Percentiles rank a stretch among this genome's conserved stretches.
Conservation (phyloP, 176 grass and related monocot species). For the Cymbopogon citratus region DNA sequence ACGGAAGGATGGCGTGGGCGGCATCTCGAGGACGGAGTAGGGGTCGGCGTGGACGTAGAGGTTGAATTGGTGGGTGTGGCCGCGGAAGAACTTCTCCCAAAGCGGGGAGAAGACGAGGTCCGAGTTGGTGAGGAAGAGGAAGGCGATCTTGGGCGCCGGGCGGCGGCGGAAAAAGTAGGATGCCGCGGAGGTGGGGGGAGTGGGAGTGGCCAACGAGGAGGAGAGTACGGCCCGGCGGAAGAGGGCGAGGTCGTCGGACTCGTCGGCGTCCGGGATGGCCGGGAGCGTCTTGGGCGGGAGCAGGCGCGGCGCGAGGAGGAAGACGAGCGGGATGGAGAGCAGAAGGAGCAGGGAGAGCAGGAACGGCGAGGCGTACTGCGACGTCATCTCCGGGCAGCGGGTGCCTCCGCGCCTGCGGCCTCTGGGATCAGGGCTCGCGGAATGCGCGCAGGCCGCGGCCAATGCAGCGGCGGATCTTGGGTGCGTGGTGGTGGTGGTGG, state of each 20-base stretch:
- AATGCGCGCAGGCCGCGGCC: too few relatives aligned
- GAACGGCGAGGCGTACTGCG: too few relatives aligned
- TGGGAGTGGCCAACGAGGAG: slow-evolving; percentile 46
- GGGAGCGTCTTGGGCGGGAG: slow-evolving; percentile 80
- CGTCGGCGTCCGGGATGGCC: slow-evolving; percentile 76
- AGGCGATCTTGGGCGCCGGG: slow-evolving; percentile 62
- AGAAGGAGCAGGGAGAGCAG: too few relatives aligned
- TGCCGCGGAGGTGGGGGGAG: slow-evolving; percentile 17
- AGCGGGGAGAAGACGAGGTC: slow-evolving; percentile 80
- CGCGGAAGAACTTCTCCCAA: slow-evolving; percentile 80
- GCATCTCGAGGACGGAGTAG: slow-evolving; percentile 37
- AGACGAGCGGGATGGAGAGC: too few relatives aligned
- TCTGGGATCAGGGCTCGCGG: too few relatives aligned
- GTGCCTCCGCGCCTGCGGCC: too few relatives aligned
- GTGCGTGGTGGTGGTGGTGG: too few relatives aligned
- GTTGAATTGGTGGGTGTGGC: slow-evolving; percentile 60
- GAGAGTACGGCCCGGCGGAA: slow-evolving; percentile 88
- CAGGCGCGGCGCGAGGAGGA: slow-evolving; percentile 33
- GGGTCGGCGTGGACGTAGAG: slow-evolving; percentile 91
- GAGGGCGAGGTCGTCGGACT: slow-evolving; percentile 85
- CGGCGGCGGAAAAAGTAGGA: slow-evolving; percentile 54
- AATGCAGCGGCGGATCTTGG: too few relatives aligned
- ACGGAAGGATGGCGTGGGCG: slow-evolving; percentile 48
- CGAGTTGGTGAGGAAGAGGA: slow-evolving; percentile 83
- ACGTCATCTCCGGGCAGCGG: too few relatives aligned